phyloP scores from a whole-genome alignment of 2,329 filamentous ascomycete genomes.

The Alternaria panax region DNA sequence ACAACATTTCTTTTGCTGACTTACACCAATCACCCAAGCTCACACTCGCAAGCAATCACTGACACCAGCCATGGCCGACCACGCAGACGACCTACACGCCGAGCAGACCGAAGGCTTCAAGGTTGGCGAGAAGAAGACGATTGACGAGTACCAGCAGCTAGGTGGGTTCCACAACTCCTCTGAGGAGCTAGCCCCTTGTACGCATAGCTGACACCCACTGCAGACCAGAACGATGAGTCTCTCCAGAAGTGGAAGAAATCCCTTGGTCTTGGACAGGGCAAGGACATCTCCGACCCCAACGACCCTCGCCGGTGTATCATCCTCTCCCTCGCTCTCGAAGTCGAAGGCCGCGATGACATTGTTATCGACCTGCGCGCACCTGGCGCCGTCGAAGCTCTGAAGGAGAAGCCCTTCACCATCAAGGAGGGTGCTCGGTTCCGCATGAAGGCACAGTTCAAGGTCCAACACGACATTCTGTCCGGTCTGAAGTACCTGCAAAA shows the following conservation, averaged over 20 bases:
- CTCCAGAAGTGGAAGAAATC: constrained; percentile 98
- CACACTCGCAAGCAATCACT: constrained; percentile 1
- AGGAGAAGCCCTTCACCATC: constrained; percentile 94
- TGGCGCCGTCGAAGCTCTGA: constrained; percentile 77
- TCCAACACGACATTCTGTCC: constrained; percentile 94
- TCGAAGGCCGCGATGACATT: constrained; percentile 81
- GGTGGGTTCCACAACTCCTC: constrained; percentile 65
- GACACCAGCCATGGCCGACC: constrained; percentile 41
- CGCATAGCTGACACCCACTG: constrained; percentile 15
- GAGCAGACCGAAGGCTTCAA: constrained; percentile 96
- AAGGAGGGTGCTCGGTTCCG: constrained; percentile 94
- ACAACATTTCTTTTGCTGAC: constrained; percentile 16
- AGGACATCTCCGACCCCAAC: constrained; percentile 61
- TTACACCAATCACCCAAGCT: constrained; percentile 2
- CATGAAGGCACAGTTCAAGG: constrained; percentile 93
- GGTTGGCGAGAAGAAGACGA: constrained; percentile 97
- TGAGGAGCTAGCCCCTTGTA: background rate
- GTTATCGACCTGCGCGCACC: constrained; percentile 83
- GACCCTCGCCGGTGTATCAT: constrained; percentile 94
- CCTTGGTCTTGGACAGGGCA: constrained; percentile 77
- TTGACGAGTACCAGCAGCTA: constrained; percentile 92
- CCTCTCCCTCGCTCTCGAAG: constrained; percentile 85
- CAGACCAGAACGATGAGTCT: constrained; percentile 82
- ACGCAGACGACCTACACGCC: constrained; percentile 81
- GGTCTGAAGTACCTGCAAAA: constrained; percentile 96